Conservation (phyloP, 371 early-diverging fungal species). For the Mycotypha africana region DNA sequence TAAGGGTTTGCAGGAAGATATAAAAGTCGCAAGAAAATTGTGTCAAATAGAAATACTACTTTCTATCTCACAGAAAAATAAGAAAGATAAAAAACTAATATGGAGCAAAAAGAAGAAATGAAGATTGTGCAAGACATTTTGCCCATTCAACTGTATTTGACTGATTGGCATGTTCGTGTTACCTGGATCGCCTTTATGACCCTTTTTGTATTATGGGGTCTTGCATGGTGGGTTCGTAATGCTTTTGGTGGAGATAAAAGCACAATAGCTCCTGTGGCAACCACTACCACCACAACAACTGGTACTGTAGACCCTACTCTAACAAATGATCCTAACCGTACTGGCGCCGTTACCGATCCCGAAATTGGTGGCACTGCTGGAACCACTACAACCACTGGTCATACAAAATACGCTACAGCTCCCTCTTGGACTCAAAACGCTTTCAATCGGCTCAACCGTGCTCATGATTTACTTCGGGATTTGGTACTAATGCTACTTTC, state of each 20-base stretch:
- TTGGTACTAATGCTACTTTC: conserved; percentile 29
- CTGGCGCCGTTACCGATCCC: conserved; percentile 8
- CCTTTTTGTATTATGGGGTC: conserved; percentile 32
- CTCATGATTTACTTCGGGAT: conserved; percentile 32
- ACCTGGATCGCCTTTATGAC: conserved; percentile 36
- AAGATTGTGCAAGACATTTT: not conserved
- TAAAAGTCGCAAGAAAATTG: no score
- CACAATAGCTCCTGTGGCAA: not conserved
- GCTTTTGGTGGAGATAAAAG: conserved; percentile 26
- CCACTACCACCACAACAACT: not conserved
- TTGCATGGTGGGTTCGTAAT: conserved; percentile 28
- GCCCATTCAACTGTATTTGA: conserved; percentile 10
- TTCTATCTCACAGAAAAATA: no score
- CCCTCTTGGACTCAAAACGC: conserved; percentile 24
- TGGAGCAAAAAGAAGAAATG: not conserved
- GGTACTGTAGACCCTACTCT: not conserved
- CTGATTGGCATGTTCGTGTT: conserved; percentile 31
- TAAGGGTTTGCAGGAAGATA: no score
- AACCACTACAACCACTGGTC: not conserved
- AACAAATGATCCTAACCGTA: not conserved
- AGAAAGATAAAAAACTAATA: not conserved
- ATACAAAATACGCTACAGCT: conserved; percentile 11
- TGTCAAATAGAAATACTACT: no score
- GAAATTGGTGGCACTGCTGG: conserved; percentile 1
- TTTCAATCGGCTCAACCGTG: conserved; percentile 28